Evolutionary conservation across 2,329 filamentous ascomycete species (phyloP).

Genomic region (Botrytis fragariae): DNA sequence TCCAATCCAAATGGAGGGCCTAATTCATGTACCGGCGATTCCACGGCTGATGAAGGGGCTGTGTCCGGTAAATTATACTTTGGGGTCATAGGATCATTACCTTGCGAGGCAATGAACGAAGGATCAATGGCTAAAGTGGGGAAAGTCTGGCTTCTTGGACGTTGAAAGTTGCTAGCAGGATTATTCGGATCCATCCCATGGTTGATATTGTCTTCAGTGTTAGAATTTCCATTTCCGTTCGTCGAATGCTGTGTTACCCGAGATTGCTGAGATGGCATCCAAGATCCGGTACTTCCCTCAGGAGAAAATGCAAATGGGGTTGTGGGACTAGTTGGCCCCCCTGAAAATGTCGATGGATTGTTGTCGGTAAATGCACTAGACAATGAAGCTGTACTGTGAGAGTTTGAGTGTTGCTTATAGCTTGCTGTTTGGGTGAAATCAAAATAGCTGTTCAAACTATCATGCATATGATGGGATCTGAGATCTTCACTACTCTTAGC

Average conservation of each 20-base stretch:
- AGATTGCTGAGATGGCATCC: conserved; percentile 54
- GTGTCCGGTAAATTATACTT: conserved; percentile 46
- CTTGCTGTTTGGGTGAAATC: conserved; percentile 54
- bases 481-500: conserved; percentile 64
- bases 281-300: conserved; percentile 66
- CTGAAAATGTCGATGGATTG: conserved; percentile 65
- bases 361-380: conserved; percentile 66
- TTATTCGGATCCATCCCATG: conserved; percentile 14
- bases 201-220: conserved; percentile 8
- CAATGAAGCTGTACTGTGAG: conserved; percentile 64
- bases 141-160: conserved; percentile 85
- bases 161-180: conserved; percentile 52
- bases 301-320: conserved; percentile 75
- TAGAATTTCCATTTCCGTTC: not conserved
- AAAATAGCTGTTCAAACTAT: conserved; percentile 55
- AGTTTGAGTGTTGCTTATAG: conserved; percentile 61
- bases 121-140: conserved; percentile 66
- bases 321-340: conserved; percentile 68
- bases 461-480: conserved; percentile 45
- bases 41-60: conserved; percentile 45
- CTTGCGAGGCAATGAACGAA: conserved; percentile 48
- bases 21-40: conserved; percentile 51
- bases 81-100: conserved; percentile 53
- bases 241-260: conserved; percentile 42
- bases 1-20: conserved; percentile 39